These are phyloP conservation scores for Penicillium soppii DNA, from an alignment of 495 filamentous ascomycete genomes.

Conservation along the genomic window DNA sequence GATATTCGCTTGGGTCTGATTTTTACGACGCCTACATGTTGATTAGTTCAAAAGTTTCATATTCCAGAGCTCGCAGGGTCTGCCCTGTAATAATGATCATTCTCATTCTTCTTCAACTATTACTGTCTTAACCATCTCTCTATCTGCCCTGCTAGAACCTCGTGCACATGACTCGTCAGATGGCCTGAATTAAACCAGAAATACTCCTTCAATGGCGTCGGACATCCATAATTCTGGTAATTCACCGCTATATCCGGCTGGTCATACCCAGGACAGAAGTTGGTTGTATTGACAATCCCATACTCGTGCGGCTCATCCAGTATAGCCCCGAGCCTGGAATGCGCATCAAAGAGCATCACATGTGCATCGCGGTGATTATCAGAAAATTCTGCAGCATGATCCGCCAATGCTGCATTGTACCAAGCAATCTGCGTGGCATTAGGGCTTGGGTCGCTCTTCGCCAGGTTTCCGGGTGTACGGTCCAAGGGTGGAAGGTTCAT, in stretches of 20 bases:
- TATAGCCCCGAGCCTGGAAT: constrained; percentile 39
- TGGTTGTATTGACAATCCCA: constrained; percentile 49
- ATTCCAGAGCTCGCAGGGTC: constrained; percentile 5
- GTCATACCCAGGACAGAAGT: constrained; percentile 48
- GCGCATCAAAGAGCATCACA: constrained; percentile 47
- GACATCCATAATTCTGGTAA: constrained; percentile 47
- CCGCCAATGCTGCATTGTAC: constrained; percentile 37
- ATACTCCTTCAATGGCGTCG: constrained; percentile 43
- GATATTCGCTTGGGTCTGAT: constrained; percentile 13
- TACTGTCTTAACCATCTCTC: constrained; percentile 22
- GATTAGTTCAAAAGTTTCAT: constrained; percentile 29
- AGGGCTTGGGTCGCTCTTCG: constrained; percentile 30
- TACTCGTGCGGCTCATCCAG: constrained; percentile 43
- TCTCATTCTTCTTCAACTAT: background rate
- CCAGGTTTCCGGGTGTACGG: constrained; percentile 40
- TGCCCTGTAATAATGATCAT: constrained; percentile 9
- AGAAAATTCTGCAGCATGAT: constrained; percentile 25
- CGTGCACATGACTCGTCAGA: constrained; percentile 47
- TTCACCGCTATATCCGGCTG: constrained; percentile 47
- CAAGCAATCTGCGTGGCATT: constrained; percentile 46
- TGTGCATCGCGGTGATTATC: constrained; percentile 25
- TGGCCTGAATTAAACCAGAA: constrained; percentile 55
- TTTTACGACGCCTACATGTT: constrained; percentile 25
- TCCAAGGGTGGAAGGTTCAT: constrained; percentile 53
- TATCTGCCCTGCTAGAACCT: constrained; percentile 32